These are phyloP conservation scores for Hypoxylon sp. DNA, from an alignment of 2,329 filamentous ascomycete species.

Conservation along the genomic window DNA sequence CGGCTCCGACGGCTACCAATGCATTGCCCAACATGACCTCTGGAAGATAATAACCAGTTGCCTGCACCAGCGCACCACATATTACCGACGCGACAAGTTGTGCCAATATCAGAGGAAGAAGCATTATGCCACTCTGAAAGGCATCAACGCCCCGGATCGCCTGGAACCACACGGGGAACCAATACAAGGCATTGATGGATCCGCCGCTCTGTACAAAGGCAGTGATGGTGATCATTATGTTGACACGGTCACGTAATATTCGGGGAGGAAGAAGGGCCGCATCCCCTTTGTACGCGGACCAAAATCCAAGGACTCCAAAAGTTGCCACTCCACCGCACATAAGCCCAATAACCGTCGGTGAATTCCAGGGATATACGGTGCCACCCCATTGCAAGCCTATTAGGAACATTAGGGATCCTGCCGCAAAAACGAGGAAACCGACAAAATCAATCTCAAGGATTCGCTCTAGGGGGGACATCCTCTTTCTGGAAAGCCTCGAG, in stretches of 20 bases:
- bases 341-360: slow-evolving; percentile 56
- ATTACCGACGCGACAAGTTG: slow-evolving; percentile 47
- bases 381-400: slow-evolving; percentile 64
- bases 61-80: slow-evolving; percentile 45
- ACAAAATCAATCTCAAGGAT: slow-evolving; percentile 50
- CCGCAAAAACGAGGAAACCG: slow-evolving; percentile 51
- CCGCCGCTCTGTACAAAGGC: slow-evolving; percentile 45
- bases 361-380: slow-evolving; percentile 57
- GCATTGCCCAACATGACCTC: slow-evolving; percentile 53
- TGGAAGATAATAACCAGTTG: slow-evolving; percentile 55
- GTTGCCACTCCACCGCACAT: slow-evolving; percentile 55
- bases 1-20: slow-evolving; percentile 54
- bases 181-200: slow-evolving; percentile 46
- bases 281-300: slow-evolving; percentile 59
- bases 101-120: slow-evolving; percentile 51
- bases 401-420: slow-evolving; percentile 60
- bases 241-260: slow-evolving; percentile 43
- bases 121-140: slow-evolving; percentile 46
- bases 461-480: slow-evolving; percentile 29
- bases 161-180: slow-evolving; percentile 52
- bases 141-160: slow-evolving; percentile 44
- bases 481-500: slow-evolving; percentile 27
- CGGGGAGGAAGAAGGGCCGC: slow-evolving; percentile 56
- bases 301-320: slow-evolving; percentile 51
- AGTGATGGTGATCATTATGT: slow-evolving; percentile 44